A percentile compares a stretch with the other conserved stretches of the same genome.
Conservation (phyloP, 106 monocot genomes). For the Allium cepa region DNA sequence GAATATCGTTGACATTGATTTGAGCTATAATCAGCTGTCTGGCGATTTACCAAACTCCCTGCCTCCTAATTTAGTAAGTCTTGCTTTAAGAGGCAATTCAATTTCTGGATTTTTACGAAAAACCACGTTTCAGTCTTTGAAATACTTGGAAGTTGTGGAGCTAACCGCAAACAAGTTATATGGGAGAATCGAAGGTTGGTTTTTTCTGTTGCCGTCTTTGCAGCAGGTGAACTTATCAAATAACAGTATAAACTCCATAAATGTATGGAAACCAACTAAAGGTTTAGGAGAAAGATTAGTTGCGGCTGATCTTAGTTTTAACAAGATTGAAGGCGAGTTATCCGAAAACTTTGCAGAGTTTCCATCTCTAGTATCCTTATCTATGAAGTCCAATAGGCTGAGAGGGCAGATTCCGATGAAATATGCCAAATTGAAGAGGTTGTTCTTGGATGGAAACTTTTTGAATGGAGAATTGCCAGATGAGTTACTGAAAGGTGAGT, state of each 20-base stretch:
- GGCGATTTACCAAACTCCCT: slow-evolving; percentile 23
- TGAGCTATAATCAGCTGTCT: slow-evolving; percentile 37
- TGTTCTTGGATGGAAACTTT: slow-evolving; percentile 63
- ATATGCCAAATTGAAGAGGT: slow-evolving; percentile 27
- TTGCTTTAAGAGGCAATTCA: slow-evolving; percentile 39
- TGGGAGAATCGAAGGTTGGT: slow-evolving; percentile 47
- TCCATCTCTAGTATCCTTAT: slow-evolving; percentile 31
- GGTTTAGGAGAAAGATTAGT: slow-evolving; percentile 18
- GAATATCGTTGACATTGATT: slow-evolving; percentile 23
- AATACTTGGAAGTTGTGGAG: slow-evolving; percentile 38
- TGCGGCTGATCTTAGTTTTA: slow-evolving; percentile 54
- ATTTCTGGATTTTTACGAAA: slow-evolving; percentile 21
- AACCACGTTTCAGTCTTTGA: slow-evolving; percentile 19
- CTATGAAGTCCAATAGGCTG: slow-evolving; percentile 43
- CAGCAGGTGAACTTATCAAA: slow-evolving; percentile 61
- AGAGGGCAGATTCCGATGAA: slow-evolving; percentile 40
- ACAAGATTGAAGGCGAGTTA: slow-evolving; percentile 36
- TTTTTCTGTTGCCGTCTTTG: slow-evolving; percentile 47
- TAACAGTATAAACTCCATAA: slow-evolving; percentile 28
- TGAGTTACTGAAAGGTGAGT: slow-evolving; percentile 5
- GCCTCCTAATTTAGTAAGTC: slow-evolving; percentile 30
- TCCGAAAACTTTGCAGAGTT: slow-evolving; percentile 36
- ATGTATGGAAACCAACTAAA: slow-evolving; percentile 6
- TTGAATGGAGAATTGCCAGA: slow-evolving; percentile 43
- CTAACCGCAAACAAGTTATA: slow-evolving; percentile 30